Evolutionary conservation across 129 eudicot species (phyloP), one percentile per base, ranked within the genome.

Genomic region (Chrysanthemum seticuspe): DNA sequence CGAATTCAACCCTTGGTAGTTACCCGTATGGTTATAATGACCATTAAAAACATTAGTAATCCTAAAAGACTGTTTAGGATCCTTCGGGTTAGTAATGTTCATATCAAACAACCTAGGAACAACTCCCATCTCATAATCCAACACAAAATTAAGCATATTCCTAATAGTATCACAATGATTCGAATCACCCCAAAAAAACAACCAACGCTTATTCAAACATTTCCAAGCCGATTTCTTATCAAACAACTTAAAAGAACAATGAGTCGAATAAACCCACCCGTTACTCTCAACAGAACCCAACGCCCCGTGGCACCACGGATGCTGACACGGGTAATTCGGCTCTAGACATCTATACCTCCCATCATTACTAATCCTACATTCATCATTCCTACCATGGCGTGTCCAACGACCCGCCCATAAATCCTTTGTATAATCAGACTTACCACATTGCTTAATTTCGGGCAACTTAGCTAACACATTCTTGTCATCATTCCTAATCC

Each of bases 161-260:
- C 99, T 70, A 55, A 93, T 80, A 0, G 97, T 93, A 63, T 93
- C 98, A 48, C 95, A 91, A 68, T 93, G 98, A 68, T 93, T 93
- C 6, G 98, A 93, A 79, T 93, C 98, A 2, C 98, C 97, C 98
- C 98, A 93, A 73, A 89, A 93, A 79, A 93, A 90, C n/a, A 93
- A 74, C 98, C 98, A 93, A 5, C 92, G 84, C 6, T 79, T 77
- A 67, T 74, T 84, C 76, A 93, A 75, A 72, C 98, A 93, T 13
- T 73, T 77, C 98, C 98, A 93, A 50, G 97, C 98, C 1, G 87
- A 80, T 73, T 86, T 78, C 13, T 78, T 64, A 5, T 87, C 72
- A 47, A 81, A 83, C 59, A 90, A 15, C 78, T 85, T 88, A 79
- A 95, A 95, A 1, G 97, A 86, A 72, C 99, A 95, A 75, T 95